Conservation (phyloP, 768 basidiomycete species). For the Leccinum variicolor region DNA sequence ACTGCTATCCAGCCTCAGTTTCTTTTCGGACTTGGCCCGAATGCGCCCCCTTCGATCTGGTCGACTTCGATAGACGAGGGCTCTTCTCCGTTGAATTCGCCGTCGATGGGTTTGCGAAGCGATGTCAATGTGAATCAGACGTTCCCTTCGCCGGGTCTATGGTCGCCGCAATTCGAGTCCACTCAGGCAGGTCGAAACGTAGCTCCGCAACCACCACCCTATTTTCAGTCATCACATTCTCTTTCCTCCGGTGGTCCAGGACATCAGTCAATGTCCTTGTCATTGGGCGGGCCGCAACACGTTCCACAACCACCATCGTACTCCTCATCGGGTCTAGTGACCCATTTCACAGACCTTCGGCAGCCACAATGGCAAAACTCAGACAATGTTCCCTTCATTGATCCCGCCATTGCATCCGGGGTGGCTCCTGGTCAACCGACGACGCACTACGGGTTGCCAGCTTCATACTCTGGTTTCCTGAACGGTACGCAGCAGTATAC, state of each 20-base stretch:
- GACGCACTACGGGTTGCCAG: slow-evolving; percentile 3
- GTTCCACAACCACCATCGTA: slow-evolving; percentile 13
- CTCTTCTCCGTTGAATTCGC: slow-evolving; percentile 10
- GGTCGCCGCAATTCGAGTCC: slow-evolving; percentile 27
- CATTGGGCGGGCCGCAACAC: slow-evolving; percentile 15
- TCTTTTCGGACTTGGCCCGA: slow-evolving; percentile 51
- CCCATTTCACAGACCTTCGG: slow-evolving; percentile 9
- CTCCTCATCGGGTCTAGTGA: slow-evolving; percentile 5
- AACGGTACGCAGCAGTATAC: slow-evolving; percentile 13
- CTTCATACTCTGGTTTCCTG: slow-evolving; percentile 13
- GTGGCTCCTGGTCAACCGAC: slow-evolving; percentile 2
- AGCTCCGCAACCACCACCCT: slow-evolving; percentile 6
- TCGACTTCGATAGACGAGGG: slow-evolving; percentile 54
- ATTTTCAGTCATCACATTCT: slow-evolving; percentile 12
- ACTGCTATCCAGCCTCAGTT: slow-evolving; percentile 40
- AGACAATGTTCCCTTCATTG: slow-evolving; percentile 9
- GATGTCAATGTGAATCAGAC: slow-evolving; percentile 11
- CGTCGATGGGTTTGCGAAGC: slow-evolving; percentile 10
- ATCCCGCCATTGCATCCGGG: slow-evolving; percentile 24
- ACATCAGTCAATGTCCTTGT: slow-evolving; percentile 13
- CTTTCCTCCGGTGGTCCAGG: slow-evolving; percentile 7
- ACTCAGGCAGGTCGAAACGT: slow-evolving; percentile 13
- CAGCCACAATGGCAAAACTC: slow-evolving; percentile 13
- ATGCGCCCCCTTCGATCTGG: slow-evolving; percentile 63
- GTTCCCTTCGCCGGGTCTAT: slow-evolving; percentile 15